These are phyloP conservation scores for Talaromyces sp. DNA, from an alignment of 2,329 filamentous ascomycete genomes.

Conservation along the genomic window DNA sequence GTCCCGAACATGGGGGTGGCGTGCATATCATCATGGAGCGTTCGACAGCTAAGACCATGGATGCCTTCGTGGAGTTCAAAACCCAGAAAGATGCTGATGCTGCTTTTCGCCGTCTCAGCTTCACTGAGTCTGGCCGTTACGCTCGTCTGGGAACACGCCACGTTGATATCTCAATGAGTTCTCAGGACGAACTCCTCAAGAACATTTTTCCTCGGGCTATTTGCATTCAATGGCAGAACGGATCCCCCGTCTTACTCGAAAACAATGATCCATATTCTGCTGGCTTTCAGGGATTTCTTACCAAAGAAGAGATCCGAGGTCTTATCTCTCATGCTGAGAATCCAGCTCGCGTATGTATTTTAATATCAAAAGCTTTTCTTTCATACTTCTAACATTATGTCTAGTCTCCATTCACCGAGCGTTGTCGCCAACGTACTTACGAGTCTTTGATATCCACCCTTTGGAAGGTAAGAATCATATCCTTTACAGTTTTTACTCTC, in stretches of 20 bases:
- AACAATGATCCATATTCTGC: constrained; percentile 41
- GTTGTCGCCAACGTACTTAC: constrained; percentile 49
- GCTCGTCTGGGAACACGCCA: constrained; percentile 45
- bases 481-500: background rate
- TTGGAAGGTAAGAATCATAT: constrained; percentile 37
- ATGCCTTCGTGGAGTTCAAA: constrained; percentile 47
- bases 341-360: constrained; percentile 42
- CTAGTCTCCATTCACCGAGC: constrained; percentile 46
- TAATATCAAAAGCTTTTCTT: background rate
- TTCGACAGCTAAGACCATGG: constrained; percentile 53
- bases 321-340: constrained; percentile 44
- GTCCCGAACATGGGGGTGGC: constrained; percentile 35
- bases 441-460: constrained; percentile 49
- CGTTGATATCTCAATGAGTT: constrained; percentile 43
- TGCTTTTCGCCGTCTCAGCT: constrained; percentile 31
- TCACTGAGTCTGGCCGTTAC: constrained; percentile 29
- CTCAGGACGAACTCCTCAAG: constrained; percentile 45
- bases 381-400: constrained; percentile 3
- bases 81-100: constrained; percentile 33
- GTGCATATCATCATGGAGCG: constrained; percentile 57
- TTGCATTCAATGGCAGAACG: constrained; percentile 42
- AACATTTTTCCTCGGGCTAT: constrained; percentile 50
- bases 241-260: constrained; percentile 25
- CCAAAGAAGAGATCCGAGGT: constrained; percentile 45
- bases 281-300: constrained; percentile 49